These are phyloP conservation scores for Suillus discolor DNA, from an alignment of 768 basidiomycete species.

Conservation along the genomic window DNA sequence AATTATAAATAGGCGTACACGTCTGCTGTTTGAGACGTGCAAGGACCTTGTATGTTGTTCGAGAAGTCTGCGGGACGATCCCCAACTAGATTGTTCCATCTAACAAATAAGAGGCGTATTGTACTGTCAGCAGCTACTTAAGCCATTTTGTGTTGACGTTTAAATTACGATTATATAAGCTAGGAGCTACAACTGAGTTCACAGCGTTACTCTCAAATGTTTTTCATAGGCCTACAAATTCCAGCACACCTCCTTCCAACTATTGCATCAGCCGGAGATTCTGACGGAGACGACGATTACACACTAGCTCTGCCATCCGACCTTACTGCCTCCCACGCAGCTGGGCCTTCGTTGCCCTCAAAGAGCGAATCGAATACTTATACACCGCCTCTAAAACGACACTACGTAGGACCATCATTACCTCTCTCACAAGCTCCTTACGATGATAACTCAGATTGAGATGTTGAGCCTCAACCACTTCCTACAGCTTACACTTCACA, in stretches of 20 bases:
- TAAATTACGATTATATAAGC: not conserved
- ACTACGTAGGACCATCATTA: conserved; percentile 55
- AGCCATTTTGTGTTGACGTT: too few species aligned
- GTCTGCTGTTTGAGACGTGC: too few species aligned
- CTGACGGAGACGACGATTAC: conserved; percentile 63
- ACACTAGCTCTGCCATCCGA: conserved; percentile 77
- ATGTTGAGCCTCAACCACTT: conserved; percentile 82
- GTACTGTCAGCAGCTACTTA: too few species aligned
- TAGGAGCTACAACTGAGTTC: not conserved
- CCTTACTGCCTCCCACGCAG: conserved; percentile 47
- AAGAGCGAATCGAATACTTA: conserved; percentile 18
- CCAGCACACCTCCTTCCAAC: conserved; percentile 49
- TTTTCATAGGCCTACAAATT: conserved; percentile 62
- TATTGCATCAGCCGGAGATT: conserved; percentile 20
- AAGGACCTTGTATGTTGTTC: too few species aligned
- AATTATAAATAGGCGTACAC: too few species aligned
- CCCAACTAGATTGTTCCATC: too few species aligned
- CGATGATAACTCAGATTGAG: conserved; percentile 66
- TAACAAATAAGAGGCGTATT: too few species aligned
- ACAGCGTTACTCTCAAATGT: conserved; percentile 34
- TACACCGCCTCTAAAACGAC: conserved; percentile 32
- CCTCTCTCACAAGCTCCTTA: conserved; percentile 41
- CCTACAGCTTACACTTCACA: conserved; percentile 41
- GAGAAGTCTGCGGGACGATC: too few species aligned
- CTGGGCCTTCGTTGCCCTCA: conserved; percentile 28